Conservation (phyloP, 2,329 filamentous ascomycete species). For the Cephalotrichum gorgonifer region DNA sequence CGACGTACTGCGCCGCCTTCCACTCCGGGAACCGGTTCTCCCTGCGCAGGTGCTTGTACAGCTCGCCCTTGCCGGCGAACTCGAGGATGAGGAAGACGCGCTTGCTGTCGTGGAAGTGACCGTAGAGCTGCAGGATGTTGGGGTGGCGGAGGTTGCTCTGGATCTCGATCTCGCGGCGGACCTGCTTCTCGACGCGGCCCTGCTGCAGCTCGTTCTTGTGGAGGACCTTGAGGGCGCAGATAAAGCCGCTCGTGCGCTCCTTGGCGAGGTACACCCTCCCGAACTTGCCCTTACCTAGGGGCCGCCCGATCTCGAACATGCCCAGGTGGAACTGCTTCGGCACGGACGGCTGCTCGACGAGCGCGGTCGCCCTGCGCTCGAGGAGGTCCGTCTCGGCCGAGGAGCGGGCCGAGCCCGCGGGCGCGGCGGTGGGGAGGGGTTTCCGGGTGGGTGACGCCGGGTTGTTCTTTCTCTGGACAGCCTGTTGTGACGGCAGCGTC, state of each 20-base stretch:
- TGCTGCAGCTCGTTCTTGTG: constrained; percentile 77
- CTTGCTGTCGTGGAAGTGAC: constrained; percentile 83
- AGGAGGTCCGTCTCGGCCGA: constrained; percentile 39
- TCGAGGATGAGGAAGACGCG: constrained; percentile 81
- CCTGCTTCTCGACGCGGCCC: constrained; percentile 73
- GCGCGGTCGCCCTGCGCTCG: constrained; percentile 39
- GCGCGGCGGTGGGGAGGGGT: constrained; percentile 25
- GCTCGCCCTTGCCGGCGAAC: constrained; percentile 74
- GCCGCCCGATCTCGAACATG: constrained; percentile 89
- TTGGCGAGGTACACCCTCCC: constrained; percentile 77
- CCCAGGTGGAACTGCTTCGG: constrained; percentile 71
- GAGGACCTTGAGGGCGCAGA: constrained; percentile 77
- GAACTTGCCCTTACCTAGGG: constrained; percentile 80
- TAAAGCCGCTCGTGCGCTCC: constrained; percentile 68
- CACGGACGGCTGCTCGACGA: constrained; percentile 45
- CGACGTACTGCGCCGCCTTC: constrained; percentile 79
- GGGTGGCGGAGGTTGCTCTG: constrained; percentile 80
- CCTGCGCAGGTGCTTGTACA: constrained; percentile 77
- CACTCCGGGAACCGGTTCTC: constrained; percentile 75
- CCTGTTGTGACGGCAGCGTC: constrained; percentile 37
- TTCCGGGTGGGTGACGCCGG: constrained; percentile 43
- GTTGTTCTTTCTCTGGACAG: constrained; percentile 26
- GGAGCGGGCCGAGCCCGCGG: constrained; percentile 21
- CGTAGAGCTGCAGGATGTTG: constrained; percentile 74
- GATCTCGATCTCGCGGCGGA: constrained; percentile 81